phyloP scores from a whole-genome alignment of 208 protist genomes.

The Crithidia thermophila region DNA sequence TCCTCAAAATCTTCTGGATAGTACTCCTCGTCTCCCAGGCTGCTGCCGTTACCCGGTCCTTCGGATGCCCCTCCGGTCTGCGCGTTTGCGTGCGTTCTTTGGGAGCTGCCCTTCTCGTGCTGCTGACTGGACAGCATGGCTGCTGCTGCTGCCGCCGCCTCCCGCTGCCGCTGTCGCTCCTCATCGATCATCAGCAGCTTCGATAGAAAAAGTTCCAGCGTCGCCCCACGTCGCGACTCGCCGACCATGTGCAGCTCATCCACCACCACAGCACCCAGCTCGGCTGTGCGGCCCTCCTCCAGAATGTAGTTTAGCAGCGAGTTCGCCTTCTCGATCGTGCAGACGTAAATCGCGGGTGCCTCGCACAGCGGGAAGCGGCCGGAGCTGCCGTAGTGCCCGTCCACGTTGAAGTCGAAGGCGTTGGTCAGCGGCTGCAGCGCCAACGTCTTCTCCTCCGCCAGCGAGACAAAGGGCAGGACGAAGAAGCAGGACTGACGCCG shows the following conservation, averaged over 20 bases:
- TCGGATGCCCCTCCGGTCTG: too few species aligned
- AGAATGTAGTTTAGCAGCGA: slow-evolving; percentile 88
- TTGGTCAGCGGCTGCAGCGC: slow-evolving; percentile 63
- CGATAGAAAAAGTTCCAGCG: slow-evolving; percentile 87
- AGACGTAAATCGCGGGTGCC: slow-evolving; percentile 68
- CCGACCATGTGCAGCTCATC: slow-evolving; percentile 97
- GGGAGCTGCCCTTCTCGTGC: too few species aligned
- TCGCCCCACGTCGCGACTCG: slow-evolving; percentile 77
- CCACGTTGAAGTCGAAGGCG: slow-evolving; percentile 76
- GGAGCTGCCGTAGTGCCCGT: slow-evolving; percentile 78
- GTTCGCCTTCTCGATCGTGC: slow-evolving; percentile 96
- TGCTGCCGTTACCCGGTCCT: too few species aligned
- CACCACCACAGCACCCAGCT: slow-evolving; percentile 89
- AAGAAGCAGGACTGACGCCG: slow-evolving; percentile 79
- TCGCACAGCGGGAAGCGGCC: slow-evolving; percentile 68
- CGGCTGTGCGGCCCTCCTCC: slow-evolving; percentile 51
- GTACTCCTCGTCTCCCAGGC: neutral
- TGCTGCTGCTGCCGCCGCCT: neutral
- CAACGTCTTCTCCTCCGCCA: slow-evolving; percentile 91
- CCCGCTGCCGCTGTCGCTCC: slow-evolving; percentile 13
- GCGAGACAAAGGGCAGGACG: slow-evolving; percentile 93
- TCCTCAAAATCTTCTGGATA: neutral
- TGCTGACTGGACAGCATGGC: too few species aligned
- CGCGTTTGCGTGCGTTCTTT: too few species aligned
- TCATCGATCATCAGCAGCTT: slow-evolving; percentile 70